Conservation (phyloP, 192 early-diverging fungal genomes). For the Borealophlyctis nickersoniae region DNA sequence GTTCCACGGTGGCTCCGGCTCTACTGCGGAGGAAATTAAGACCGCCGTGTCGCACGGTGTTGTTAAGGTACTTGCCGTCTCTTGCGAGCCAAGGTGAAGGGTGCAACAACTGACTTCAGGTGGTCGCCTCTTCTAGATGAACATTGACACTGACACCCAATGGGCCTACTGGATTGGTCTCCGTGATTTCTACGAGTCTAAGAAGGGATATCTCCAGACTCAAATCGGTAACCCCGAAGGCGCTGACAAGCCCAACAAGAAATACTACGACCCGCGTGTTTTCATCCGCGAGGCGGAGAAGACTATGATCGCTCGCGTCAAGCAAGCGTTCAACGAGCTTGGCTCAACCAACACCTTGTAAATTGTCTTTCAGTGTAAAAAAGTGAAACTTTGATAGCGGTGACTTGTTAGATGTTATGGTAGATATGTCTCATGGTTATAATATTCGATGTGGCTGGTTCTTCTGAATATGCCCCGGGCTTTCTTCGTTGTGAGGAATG, state of each 20-base stretch:
- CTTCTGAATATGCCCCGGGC: too few species aligned
- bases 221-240: conserved; percentile 97
- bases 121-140: too few species aligned
- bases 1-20: conserved; percentile 97
- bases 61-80: conserved; percentile 59
- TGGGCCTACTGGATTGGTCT: conserved; percentile 93
- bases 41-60: conserved; percentile 80
- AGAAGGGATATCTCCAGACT: conserved; percentile 84
- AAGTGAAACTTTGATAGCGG: too few species aligned
- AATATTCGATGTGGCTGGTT: too few species aligned
- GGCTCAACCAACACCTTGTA: conserved; percentile 38
- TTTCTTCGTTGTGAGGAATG: too few species aligned
- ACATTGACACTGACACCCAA: conserved; percentile 98
- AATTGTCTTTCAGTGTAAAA: too few species aligned
- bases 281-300: conserved; percentile 89
- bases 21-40: conserved; percentile 73
- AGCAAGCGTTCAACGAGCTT: conserved; percentile 75
- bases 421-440: too few species aligned
- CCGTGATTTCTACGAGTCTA: conserved; percentile 78
- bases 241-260: conserved; percentile 97
- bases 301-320: conserved; percentile 78
- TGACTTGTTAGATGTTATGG: too few species aligned
- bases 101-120: neutral
- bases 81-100: neutral
- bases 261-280: conserved; percentile 95